Conservation (phyloP, 345 rosid species). For the Linum usitatissimum region DNA sequence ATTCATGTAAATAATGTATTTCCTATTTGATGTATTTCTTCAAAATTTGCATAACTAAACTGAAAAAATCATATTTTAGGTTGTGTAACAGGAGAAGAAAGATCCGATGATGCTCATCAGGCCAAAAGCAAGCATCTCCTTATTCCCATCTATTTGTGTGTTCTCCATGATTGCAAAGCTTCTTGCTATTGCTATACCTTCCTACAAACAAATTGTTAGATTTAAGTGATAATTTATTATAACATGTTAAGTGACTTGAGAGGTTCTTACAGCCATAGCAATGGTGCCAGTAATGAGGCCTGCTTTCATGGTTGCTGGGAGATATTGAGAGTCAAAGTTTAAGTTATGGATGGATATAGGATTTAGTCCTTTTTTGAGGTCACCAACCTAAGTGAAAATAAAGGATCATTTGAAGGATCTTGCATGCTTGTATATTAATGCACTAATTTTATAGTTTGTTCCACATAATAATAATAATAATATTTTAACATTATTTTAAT, state of each 20-base stretch:
- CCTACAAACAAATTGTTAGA: conserved; percentile 28
- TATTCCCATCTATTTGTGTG: conserved; percentile 84
- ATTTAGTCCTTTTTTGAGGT: conserved; percentile 60
- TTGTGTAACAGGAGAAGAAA: conserved; percentile 83
- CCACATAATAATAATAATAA: too few relatives aligned
- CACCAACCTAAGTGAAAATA: conserved; percentile 81
- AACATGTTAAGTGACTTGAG: too few relatives aligned
- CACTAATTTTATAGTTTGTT: too few relatives aligned
- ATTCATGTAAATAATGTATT: too few relatives aligned
- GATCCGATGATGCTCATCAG: conserved; percentile 83
- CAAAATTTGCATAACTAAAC: too few relatives aligned
- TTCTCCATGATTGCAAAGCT: conserved; percentile 70
- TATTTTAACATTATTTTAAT: too few relatives aligned
- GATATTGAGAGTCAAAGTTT: conserved; percentile 50
- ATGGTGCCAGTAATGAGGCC: conserved; percentile 55
- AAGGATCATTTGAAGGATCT: too few relatives aligned
- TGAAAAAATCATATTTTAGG: too few relatives aligned
- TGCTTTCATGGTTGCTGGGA: conserved; percentile 40
- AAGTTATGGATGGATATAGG: conserved; percentile 47
- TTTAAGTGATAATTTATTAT: background rate
- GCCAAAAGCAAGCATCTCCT: conserved; percentile 88
- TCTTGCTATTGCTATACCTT: conserved; percentile 84
- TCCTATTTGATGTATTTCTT: too few relatives aligned
- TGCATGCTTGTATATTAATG: too few relatives aligned
- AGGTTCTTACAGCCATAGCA: conserved; percentile 61